Percentiles rank a stretch among this genome's conserved stretches.
These are phyloP conservation scores for Suhomyces kilbournensis DNA, from an alignment of 805 yeast species.

Conservation along the genomic window DNA sequence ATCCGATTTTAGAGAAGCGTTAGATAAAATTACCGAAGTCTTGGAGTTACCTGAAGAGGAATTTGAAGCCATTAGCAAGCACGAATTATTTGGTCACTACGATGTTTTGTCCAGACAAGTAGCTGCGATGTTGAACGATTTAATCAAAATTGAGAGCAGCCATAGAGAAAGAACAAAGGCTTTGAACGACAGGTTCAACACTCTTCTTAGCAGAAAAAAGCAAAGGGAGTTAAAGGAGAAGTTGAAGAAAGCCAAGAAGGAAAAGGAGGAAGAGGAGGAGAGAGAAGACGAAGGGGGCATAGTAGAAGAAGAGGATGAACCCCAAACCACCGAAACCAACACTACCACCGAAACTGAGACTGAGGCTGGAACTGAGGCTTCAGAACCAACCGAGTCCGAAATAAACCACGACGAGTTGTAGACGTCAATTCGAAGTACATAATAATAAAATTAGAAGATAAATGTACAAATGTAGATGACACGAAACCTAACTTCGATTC, in stretches of 20 bases:
- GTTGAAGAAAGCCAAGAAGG: conserved; percentile 24
- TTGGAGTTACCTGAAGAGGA: conserved; percentile 15
- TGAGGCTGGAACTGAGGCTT: conserved; percentile 1
- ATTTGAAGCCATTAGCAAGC: conserved; percentile 21
- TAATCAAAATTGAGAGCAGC: conserved; percentile 24
- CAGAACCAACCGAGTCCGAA: conserved; percentile 6
- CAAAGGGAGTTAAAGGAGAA: conserved; percentile 33
- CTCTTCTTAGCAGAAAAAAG: conserved; percentile 27
- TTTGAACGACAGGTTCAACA: conserved; percentile 27
- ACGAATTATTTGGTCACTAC: conserved; percentile 22
- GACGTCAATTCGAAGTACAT: background rate
- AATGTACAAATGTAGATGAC: background rate
- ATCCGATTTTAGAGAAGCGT: conserved; percentile 22
- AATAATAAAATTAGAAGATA: background rate
- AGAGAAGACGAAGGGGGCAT: background rate
- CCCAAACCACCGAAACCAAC: background rate
- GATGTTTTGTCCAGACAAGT: conserved; percentile 26
- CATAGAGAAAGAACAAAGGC: conserved; percentile 28
- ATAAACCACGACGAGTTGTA: conserved; percentile 21
- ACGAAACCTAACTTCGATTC: too few species aligned
- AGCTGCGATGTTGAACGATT: conserved; percentile 28
- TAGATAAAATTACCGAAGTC: conserved; percentile 27
- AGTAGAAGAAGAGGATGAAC: conserved; percentile 5
- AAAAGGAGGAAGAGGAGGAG: conserved; percentile 17
- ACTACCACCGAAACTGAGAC: background rate